phyloP scores from a whole-genome alignment of 805 yeast species.

The Cyberlindnera euphorbiae region DNA sequence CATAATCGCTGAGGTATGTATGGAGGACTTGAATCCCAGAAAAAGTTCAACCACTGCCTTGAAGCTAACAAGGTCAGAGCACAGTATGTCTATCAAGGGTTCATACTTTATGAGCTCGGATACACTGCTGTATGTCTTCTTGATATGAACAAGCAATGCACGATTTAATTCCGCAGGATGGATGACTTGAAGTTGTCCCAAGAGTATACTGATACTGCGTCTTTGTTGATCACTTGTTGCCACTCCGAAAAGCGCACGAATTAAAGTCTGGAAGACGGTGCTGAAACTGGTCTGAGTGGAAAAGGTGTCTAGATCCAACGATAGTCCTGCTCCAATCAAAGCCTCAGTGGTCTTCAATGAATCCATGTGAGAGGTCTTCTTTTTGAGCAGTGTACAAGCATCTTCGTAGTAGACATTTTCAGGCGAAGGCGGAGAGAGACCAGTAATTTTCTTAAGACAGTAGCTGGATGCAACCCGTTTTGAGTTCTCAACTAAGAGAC shows the following conservation, averaged over 20 bases:
- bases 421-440: too few species aligned
- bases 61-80: conserved; percentile 33
- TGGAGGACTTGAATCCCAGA: conserved; percentile 19
- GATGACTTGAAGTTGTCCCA: conserved; percentile 21
- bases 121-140: conserved; percentile 22
- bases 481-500: conserved; percentile 4
- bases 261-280: conserved; percentile 19
- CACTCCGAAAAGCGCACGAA: conserved; percentile 18
- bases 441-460: conserved; percentile 4
- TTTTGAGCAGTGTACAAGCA: too few species aligned
- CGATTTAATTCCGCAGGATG: conserved; percentile 25
- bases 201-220: conserved; percentile 12
- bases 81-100: conserved; percentile 33
- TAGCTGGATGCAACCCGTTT: conserved; percentile 4
- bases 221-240: conserved; percentile 6
- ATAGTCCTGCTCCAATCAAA: conserved; percentile 5
- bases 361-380: background rate
- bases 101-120: conserved; percentile 33
- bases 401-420: too few species aligned
- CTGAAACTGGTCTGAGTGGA: conserved; percentile 15
- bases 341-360: background rate
- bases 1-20: conserved; percentile 16
- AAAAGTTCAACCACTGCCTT: conserved; percentile 31
- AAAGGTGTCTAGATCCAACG: conserved; percentile 12
- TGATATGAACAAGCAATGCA: conserved; percentile 23